Evolutionary conservation across 805 yeast species (phyloP), one percentile per base, ranked within the genome.

Genomic region (Barnettozyma vustinii): DNA sequence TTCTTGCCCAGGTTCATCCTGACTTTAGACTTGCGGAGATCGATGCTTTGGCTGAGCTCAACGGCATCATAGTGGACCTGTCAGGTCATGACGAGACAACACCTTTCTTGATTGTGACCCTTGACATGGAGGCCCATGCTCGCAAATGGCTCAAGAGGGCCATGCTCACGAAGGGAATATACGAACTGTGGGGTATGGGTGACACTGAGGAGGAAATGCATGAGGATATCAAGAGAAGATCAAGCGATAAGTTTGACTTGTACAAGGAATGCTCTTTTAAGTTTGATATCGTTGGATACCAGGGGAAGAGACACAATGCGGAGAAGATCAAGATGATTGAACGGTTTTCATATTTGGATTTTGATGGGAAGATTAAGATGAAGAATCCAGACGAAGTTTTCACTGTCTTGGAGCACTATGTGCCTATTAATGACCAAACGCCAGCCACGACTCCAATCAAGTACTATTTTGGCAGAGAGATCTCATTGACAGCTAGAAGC

Each of bases 161-260:
- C 2, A 75, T 92, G 15, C 67, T 92, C 37, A 73, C 84, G 4
- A 77, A 82, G 50, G 87, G 87, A 0, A 80, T 92, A 30, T 94
- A 88, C 62, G 96, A 91, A 58, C 66, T 87, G 4, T 90, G 94
- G 88, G 96, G 96, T 0, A 66, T 73, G 44, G 97, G 94, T 1
- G 51, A 53, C 0, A 69, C 72, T 4, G 62, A 80, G 46, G 82
- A 76, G 0, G 75, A 72, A 33, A 63, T 91, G 36, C 97, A 90
- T 59, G 66, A 63, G 10, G 69, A 64, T 47, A 52, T 76, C 62
- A 25, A 57, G 57, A 30, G 63, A 52, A 52, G 71, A 59, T 52
- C 60, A 1, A 44, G 44, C 15, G 61, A 55, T 7, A 56, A 56
- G 42, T 57, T 57, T 47, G 42, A 45, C 16, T 37, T 27, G 2